Percentiles rank a stretch among this genome's conserved stretches.
phyloP scores from a whole-genome alignment of 495 filamentous ascomycete species.

The Aspergillus nidulans region DNA sequence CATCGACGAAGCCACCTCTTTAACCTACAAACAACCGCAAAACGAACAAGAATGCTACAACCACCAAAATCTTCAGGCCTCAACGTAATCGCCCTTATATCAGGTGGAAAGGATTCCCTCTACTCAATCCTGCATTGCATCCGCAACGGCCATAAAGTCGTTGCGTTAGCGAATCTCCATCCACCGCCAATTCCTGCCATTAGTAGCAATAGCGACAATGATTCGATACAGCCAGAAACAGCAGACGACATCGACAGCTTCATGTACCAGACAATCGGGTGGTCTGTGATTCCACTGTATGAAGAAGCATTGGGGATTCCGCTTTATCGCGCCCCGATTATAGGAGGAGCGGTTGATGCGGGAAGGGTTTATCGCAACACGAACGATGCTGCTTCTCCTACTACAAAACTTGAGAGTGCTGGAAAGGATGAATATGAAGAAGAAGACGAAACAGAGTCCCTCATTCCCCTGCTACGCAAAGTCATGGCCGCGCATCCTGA shows the following conservation, averaged over 20 bases:
- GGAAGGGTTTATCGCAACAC: slow-evolving; percentile 25
- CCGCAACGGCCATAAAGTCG: slow-evolving; percentile 75
- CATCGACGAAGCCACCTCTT: too few relatives aligned
- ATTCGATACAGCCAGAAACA: slow-evolving; percentile 4
- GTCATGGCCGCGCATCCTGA: slow-evolving; percentile 63
- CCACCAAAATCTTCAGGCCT: slow-evolving; percentile 31
- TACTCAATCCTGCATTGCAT: slow-evolving; percentile 88
- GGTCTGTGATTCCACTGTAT: slow-evolving; percentile 82
- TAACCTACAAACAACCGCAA: too few relatives aligned
- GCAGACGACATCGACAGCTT: slow-evolving; percentile 69
- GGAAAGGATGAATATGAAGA: not conserved
- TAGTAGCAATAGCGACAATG: not conserved
- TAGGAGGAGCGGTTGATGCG: slow-evolving; percentile 60
- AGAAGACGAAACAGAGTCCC: slow-evolving; percentile 81
- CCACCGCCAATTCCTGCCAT: slow-evolving; percentile 35
- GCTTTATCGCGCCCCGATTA: slow-evolving; percentile 71
- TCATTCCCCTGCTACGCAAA: slow-evolving; percentile 64
- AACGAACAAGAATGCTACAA: too few relatives aligned
- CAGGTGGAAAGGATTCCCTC: slow-evolving; percentile 95
- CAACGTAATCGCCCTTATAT: slow-evolving; percentile 88
- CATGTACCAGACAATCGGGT: slow-evolving; percentile 99
- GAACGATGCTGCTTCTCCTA: slow-evolving; percentile 15
- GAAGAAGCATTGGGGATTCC: slow-evolving; percentile 70
- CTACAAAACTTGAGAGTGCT: not conserved
- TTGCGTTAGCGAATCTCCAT: slow-evolving; percentile 86